Evolutionary conservation across 768 basidiomycete species (phyloP).

Genomic region (Terana coerulea): DNA sequence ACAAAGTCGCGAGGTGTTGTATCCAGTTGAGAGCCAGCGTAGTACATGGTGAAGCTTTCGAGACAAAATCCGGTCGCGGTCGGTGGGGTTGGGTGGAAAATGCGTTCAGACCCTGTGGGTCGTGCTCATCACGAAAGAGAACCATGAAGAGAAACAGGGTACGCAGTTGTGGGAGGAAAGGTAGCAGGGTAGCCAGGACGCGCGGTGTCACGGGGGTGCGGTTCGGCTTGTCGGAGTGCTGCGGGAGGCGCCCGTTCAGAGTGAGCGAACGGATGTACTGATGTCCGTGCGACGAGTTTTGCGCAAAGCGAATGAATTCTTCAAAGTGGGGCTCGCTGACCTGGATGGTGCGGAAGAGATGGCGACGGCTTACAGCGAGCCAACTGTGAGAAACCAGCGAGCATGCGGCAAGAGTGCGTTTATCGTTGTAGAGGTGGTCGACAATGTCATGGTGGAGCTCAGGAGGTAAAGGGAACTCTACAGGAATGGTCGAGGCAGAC

Average conservation of each 20-base stretch:
- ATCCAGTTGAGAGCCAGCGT: background rate
- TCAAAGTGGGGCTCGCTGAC: background rate
- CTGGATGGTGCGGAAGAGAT: conserved; percentile 1
- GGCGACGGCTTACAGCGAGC: conserved; percentile 1
- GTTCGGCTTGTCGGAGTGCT: background rate
- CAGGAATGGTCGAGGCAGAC: no score
- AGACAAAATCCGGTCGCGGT: background rate
- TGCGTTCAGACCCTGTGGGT: background rate
- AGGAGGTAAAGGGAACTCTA: no score
- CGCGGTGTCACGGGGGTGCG: background rate
- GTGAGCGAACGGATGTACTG: background rate
- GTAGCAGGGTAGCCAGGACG: background rate
- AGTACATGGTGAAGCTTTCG: background rate
- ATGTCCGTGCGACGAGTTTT: background rate
- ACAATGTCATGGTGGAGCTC: no score
- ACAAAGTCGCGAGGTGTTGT: background rate
- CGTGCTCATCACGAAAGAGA: background rate
- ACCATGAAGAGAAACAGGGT: background rate
- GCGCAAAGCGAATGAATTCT: background rate
- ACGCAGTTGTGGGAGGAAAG: background rate
- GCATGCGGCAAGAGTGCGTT: background rate
- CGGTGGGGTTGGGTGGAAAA: background rate
- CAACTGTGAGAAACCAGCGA: conserved; percentile 2
- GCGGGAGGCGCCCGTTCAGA: background rate
- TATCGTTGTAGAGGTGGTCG: conserved; percentile 10